These are phyloP conservation scores for Lenwebbia sp. DNA, from an alignment of 345 rosid genomes.

Conservation along the genomic window DNA sequence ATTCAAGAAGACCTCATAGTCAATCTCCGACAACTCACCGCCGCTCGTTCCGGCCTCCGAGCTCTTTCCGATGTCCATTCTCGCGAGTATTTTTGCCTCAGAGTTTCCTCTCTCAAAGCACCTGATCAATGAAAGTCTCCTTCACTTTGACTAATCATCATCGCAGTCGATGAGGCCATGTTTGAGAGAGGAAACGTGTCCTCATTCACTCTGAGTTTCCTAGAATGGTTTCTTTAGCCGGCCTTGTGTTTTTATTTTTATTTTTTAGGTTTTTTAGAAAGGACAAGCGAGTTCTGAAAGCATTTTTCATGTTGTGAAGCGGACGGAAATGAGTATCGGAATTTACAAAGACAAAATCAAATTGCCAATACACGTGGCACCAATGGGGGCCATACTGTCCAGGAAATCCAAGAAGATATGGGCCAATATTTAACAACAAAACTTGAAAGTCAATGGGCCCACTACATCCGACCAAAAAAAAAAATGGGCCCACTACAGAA, in stretches of 20 bases:
- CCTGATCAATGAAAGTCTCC: background rate
- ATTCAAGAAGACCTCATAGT: background rate
- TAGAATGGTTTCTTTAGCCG: too few species aligned
- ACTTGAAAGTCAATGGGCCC: background rate
- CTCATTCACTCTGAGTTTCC: too few species aligned
- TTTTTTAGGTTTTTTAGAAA: too few species aligned
- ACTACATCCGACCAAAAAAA: too few species aligned
- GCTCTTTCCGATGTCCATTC: background rate
- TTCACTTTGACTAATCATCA: too few species aligned
- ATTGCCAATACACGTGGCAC: background rate
- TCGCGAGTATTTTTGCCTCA: background rate
- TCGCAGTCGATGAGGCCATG: too few species aligned
- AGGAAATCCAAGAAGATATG: too few species aligned
- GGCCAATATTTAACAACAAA: background rate
- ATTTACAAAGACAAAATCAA: background rate
- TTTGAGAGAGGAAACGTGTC: too few species aligned
- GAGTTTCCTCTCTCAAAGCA: background rate
- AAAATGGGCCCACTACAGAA: background rate
- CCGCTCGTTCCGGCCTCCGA: rapidly evolving
- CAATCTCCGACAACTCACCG: background rate
- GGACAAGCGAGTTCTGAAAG: too few species aligned
- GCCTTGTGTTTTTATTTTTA: too few species aligned
- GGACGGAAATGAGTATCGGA: background rate
- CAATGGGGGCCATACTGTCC: background rate
- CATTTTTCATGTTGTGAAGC: too few species aligned